These are phyloP conservation scores for Amanita polypyramis DNA, from an alignment of 768 basidiomycete species.

Conservation along the genomic window DNA sequence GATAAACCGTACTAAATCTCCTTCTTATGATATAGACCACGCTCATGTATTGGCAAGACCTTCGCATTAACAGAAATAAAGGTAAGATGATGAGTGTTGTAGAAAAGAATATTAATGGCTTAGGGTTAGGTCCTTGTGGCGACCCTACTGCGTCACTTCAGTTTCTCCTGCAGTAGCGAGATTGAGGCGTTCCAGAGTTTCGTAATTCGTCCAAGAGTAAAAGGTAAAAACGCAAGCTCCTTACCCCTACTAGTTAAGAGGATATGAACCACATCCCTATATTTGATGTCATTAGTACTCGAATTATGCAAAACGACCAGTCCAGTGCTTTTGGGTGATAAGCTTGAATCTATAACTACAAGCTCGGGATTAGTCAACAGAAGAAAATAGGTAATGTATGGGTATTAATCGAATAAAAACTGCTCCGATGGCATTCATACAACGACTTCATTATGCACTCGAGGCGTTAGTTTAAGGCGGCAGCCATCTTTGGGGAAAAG, in stretches of 20 bases:
- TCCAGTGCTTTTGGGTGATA: neutral
- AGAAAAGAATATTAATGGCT: neutral
- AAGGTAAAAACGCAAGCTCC: constrained; percentile 41
- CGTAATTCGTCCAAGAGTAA: constrained; percentile 49
- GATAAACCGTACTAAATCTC: too few species aligned
- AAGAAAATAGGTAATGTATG: too few species aligned
- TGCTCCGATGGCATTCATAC: neutral
- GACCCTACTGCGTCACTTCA: constrained; percentile 43
- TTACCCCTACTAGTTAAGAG: constrained; percentile 42
- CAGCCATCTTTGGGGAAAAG: constrained; percentile 95
- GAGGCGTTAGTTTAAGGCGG: constrained; percentile 65
- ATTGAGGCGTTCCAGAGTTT: constrained; percentile 60
- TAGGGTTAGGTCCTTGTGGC: constrained; percentile 26
- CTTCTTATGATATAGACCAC: constrained; percentile 31
- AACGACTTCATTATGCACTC: constrained; percentile 18
- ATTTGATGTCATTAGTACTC: neutral
- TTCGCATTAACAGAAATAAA: constrained; percentile 55
- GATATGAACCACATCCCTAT: constrained; percentile 15
- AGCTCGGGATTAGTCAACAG: neutral
- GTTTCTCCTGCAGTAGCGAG: constrained; percentile 37
- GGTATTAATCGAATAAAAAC: too few species aligned
- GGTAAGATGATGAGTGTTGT: constrained; percentile 19
- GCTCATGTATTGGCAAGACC: constrained; percentile 48
- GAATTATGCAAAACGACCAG: neutral
- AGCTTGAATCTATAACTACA: neutral